A percentile compares a stretch with the other conserved stretches of the same genome.
These are phyloP conservation scores for Neolentinus lepideus DNA, from an alignment of 1,284 basidiomycete species.

Conservation along the genomic window DNA sequence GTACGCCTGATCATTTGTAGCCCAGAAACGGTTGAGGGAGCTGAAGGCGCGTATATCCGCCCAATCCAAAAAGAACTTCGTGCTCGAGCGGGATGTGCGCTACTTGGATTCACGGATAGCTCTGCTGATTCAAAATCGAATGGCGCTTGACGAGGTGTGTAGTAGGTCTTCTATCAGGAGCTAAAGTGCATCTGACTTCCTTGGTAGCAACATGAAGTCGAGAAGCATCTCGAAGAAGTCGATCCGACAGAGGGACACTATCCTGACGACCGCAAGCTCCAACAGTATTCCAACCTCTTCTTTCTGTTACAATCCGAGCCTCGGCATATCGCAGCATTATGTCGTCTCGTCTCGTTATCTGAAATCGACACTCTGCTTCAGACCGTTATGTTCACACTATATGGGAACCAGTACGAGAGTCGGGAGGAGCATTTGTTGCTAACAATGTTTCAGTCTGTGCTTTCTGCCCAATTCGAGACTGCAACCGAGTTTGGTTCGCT, in stretches of 20 bases:
- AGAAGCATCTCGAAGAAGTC: slow-evolving; percentile 91
- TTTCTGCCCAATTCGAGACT: slow-evolving; percentile 97
- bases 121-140: slow-evolving; percentile 95
- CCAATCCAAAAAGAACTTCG: slow-evolving; percentile 99
- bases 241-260: slow-evolving; percentile 85
- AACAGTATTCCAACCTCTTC: slow-evolving; percentile 98
- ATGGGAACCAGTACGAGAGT: slow-evolving; percentile 99
- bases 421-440: slow-evolving; percentile 96
- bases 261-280: slow-evolving; percentile 88
- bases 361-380: slow-evolving; percentile 99
- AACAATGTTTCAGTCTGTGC: slow-evolving; percentile 98
- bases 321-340: slow-evolving; percentile 92
- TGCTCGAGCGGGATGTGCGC: slow-evolving; percentile 95
- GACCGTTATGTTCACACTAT: slow-evolving; percentile 99
- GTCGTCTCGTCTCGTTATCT: slow-evolving; percentile 91
- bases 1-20: slow-evolving; percentile 29
- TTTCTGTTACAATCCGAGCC: slow-evolving; percentile 98
- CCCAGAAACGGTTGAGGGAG: slow-evolving; percentile 93
- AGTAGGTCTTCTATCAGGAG: background rate
- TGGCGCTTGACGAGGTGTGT: slow-evolving; percentile 91
- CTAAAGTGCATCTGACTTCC: background rate
- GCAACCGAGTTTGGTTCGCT: slow-evolving; percentile 97
- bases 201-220: slow-evolving; percentile 82
- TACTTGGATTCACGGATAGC: slow-evolving; percentile 98
- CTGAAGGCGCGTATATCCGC: slow-evolving; percentile 97